Base-by-base conservation (phyloP, 306 rosid species). In the Malus orientalis region DNA sequence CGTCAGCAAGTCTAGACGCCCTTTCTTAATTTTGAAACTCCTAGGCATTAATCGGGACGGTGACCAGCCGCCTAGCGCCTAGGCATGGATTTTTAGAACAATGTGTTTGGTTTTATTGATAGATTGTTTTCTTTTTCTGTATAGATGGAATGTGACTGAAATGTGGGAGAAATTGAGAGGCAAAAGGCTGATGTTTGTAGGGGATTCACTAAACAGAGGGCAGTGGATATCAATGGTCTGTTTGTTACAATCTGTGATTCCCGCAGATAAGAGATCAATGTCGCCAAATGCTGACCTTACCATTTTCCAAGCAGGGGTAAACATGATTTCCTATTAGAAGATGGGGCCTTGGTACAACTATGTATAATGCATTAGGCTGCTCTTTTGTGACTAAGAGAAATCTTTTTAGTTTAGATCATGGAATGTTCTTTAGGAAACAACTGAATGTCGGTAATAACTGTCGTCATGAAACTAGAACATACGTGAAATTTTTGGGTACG, bases 141-240 rank as follows among this genome's bases (percentile, higher is more conserved):
- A 77, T 82, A 95, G 99, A 81, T 87, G 97, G 97, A 78, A 84
- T 76, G 90, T 81, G 63, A 85, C 63, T 33, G 91, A 90, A 80
- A 88, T 95, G 87, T 95, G 99, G 99, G 97, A 95, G 92, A 92
- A 88, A 82, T 85, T 95, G 84, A 90, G 97, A 85, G 81, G 77
- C 64, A 95, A 92, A 86, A 87, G 99, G 83, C 81, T 95, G 76
- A 95, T 95, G 99, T 95, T 95, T 87, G 99, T 92, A 9, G 99
- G 99, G 75, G 99, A 95, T 88, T 95, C 98, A 30, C 85, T 95
- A 64, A 95, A 95, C 69, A 83, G 99, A 87, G 99, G 99, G 53
- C 98, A 95, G 67, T 95, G 99, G 99, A 92, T 95, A 83, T 89
- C 99, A 59, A 85, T 95, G 96, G 90, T 95, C 42, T 95, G 99